Base-by-base conservation (phyloP, 192 early-diverging fungal genomes). In the Jimgerdemannia flammicorona region DNA sequence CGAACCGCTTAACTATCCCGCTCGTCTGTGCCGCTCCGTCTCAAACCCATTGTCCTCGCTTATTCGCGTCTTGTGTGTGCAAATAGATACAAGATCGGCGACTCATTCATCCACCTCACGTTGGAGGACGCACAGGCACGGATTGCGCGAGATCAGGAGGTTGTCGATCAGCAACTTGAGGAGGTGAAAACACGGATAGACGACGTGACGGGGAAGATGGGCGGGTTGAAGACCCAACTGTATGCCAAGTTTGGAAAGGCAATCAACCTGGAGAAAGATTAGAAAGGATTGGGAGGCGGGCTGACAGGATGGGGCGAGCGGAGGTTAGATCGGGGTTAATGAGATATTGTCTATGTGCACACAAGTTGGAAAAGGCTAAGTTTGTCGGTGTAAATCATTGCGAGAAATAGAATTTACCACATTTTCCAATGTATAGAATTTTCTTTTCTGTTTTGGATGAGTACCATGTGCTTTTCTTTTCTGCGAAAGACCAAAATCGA, bases 211-310 rank as follows among this genome's bases (percentile, higher is more conserved):
- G 84, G 83, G 3, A 85, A 95, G 75, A 97, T 99, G 96, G 89
- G 85, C 4, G 90, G 86, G 67, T 88, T 99, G 42, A 99, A 99
- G 81, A 92, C 85, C 69, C 72, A 81, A 9, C 85, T 99, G 42
- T 98, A 99, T 74, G 91, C 86, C 44, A 95, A 94, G 78, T 99
- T 99, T 86, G 96, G 96, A 29, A 93, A 90, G 49, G 92, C 93
- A 18, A 99, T 99, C 81, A 99, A 99, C 80, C 86, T 99, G 18
- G 97, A 99, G 85, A 94, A 91, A 80, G 87, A 89, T 76, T 94
- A 82, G 80, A 59, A 68, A 20, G 19, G 18, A 68, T 7, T 68
- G 67, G 49, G 49, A 59, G 49, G 14, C 14, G 8, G 29, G 29
- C 29, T 29, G 29, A 29, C 1, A 29, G 29, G 29, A 29, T 29